Conservation (phyloP, 495 filamentous ascomycete species). For the Aspergillus avenaceus region DNA sequence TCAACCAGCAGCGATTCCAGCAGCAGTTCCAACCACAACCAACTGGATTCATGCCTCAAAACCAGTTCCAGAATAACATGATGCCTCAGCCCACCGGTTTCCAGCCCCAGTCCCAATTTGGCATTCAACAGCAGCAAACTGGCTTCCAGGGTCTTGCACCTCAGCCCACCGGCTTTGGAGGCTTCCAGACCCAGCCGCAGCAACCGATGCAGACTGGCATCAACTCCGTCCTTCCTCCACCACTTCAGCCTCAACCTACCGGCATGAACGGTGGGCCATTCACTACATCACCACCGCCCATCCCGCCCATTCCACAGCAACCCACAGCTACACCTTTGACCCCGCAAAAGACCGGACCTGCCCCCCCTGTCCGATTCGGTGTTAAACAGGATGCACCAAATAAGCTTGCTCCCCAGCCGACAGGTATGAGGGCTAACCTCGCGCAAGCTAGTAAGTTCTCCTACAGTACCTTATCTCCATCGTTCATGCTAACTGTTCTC, state of each 20-base stretch:
- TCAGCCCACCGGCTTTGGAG: slow-evolving; percentile 64
- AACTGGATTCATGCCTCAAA: slow-evolving; percentile 54
- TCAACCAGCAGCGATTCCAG: slow-evolving; percentile 62
- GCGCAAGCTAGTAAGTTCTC: slow-evolving; percentile 84
- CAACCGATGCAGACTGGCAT: slow-evolving; percentile 47
- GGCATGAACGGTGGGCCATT: slow-evolving; percentile 55
- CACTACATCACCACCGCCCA: slow-evolving; percentile 31
- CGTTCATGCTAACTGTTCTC: slow-evolving; percentile 15
- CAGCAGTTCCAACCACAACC: slow-evolving; percentile 48
- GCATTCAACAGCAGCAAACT: slow-evolving; percentile 49
- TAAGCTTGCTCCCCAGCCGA: slow-evolving; percentile 83
- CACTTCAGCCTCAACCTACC: slow-evolving; percentile 48
- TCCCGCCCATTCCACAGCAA: slow-evolving; percentile 46
- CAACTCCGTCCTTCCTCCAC: slow-evolving; percentile 41
- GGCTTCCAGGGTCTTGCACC: slow-evolving; percentile 57
- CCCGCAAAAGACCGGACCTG: slow-evolving; percentile 90
- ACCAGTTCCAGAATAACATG: slow-evolving; percentile 43
- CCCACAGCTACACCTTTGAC: slow-evolving; percentile 56
- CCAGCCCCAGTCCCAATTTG: slow-evolving; percentile 45
- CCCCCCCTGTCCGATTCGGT: slow-evolving; percentile 86
- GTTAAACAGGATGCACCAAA: slow-evolving; percentile 61
- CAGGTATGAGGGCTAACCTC: slow-evolving; percentile 84
- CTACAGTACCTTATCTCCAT: background rate
- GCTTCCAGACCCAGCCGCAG: slow-evolving; percentile 40
- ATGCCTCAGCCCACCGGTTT: slow-evolving; percentile 52